Evolutionary conservation across 306 rosid species (phyloP).

Genomic region (Leucaena leucocephala): DNA sequence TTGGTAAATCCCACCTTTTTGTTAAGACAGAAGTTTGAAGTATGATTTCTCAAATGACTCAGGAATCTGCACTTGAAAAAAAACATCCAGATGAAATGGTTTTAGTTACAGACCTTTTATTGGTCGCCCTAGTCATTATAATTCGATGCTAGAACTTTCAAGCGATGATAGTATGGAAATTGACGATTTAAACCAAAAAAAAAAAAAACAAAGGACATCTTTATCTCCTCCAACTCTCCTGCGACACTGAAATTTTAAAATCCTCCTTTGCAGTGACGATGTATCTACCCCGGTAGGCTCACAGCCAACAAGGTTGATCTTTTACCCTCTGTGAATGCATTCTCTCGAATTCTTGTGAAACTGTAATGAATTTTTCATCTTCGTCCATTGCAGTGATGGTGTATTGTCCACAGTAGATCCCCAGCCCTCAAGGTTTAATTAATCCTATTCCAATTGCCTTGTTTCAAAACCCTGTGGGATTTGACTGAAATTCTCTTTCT

Average conservation of each 20-base stretch:
- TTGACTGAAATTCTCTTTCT: conserved; percentile 41
- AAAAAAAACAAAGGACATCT: not conserved
- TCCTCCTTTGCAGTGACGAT: conserved; percentile 12
- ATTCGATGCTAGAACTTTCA: conserved; percentile 11
- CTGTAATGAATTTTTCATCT: conserved; percentile 9
- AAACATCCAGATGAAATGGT: not conserved
- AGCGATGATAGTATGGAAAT: not conserved
- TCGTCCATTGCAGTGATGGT: conserved; percentile 55
- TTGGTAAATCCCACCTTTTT: not conserved
- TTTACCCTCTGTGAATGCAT: not conserved
- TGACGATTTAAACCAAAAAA: not conserved
- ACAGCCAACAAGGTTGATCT: conserved; percentile 17
- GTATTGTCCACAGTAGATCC: conserved; percentile 49
- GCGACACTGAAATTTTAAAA: conserved; percentile 44
- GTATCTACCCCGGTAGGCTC: conserved; percentile 4
- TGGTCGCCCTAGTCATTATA: conserved; percentile 3
- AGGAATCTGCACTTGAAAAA: conserved; percentile 2
- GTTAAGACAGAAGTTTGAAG: not conserved
- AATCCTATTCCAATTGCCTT: conserved; percentile 33
- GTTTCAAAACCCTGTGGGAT: conserved; percentile 38
- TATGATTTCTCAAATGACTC: conserved; percentile 3
- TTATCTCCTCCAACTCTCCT: conserved; percentile 33
- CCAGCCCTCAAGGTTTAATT: conserved; percentile 53
- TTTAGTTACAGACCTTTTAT: conserved; percentile 18
- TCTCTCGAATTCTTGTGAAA: conserved; percentile 8